Conservation (phyloP, 257 asterid genomes). For the Gynochthodes officinalis region DNA sequence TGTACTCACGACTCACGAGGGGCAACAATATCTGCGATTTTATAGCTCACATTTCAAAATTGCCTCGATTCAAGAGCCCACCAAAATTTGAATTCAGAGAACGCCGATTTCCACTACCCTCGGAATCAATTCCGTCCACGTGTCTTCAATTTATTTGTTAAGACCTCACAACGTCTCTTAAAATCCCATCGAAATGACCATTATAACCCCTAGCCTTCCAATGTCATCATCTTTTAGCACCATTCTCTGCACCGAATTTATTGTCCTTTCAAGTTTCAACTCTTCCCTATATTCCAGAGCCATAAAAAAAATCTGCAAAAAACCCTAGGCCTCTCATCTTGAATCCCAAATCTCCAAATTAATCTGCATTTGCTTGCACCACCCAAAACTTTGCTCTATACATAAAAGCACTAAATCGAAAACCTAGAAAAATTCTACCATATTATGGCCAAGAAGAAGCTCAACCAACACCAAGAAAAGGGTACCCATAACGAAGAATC, state of each 20-base stretch:
- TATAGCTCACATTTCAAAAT: not conserved
- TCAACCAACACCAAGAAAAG: conserved; percentile 10
- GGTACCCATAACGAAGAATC: conserved; percentile 4
- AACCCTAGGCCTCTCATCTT: conserved; percentile 37
- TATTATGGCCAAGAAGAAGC: conserved; percentile 33
- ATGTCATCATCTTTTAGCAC: not conserved
- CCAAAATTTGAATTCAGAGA: conserved; percentile 40
- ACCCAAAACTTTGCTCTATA: not conserved
- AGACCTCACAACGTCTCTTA: conserved; percentile 1
- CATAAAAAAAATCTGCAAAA: conserved; percentile 25
- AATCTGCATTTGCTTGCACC: not conserved
- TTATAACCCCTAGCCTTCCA: not conserved
- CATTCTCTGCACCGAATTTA: not conserved
- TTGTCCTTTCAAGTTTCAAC: not conserved
- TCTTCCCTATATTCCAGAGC: conserved; percentile 15
- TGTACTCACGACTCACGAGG: not conserved
- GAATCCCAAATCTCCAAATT: conserved; percentile 24
- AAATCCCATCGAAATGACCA: not conserved
- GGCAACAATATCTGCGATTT: not conserved
- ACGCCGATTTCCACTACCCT: not conserved
- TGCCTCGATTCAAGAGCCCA: conserved; percentile 6
- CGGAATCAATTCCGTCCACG: not conserved
- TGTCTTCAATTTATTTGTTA: not conserved
- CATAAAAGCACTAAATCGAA: not conserved
- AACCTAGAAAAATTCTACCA: not conserved